Base-by-base conservation (phyloP, 768 basidiomycete species). In the Neoboletus magnificus region DNA sequence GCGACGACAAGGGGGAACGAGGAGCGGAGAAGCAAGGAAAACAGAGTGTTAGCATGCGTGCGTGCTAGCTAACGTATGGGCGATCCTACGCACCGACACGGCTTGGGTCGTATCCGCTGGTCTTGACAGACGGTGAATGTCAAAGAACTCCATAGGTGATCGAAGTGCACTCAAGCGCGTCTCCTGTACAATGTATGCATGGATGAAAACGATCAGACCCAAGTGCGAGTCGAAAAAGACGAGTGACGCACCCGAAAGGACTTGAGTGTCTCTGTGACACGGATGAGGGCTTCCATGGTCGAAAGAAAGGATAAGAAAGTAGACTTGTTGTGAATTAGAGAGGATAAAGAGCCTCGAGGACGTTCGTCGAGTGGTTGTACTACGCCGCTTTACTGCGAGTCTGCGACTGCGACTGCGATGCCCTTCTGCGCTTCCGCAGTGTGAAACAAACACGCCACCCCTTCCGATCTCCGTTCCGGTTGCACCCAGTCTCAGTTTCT, bases 91-190 rank as follows among this genome's bases (percentile, higher is more conserved):
- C 58, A 89, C 89, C 61, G 85, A 82, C 36, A 86, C 87, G 43
- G 89, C 89, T 57, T 84, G 80, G 69, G 91, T 90, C 45, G 91
- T 68, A 67, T 94, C 90, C 25, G 85, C 84, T 11, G 92, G 92
- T 64, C 85, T 77, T n/a, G 92, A 93, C 49, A 95, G 73, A 22
- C 91, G 85, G 61, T 93, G 84, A 61, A 79, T 74, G 74, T 93
- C 91, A 66, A 93, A 93, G 73, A 93, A 93, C 70, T 93, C 91
- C 44, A 72, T 66, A 6, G 85, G 83, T 1, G 86, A 76, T 55
- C 91, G 82, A 59, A 93, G 76, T 39, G 85, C 84, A 54, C 87
- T 88, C 55, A 93, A 77, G 62, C 84, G 82, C 25, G 89, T 85
- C 74, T 93, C 91, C 91, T 93, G 67, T 41, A 50, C 22, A 9